Evolutionary conservation across 2,329 filamentous ascomycete species (phyloP).

Genomic region (Xenoacremonium recifei): DNA sequence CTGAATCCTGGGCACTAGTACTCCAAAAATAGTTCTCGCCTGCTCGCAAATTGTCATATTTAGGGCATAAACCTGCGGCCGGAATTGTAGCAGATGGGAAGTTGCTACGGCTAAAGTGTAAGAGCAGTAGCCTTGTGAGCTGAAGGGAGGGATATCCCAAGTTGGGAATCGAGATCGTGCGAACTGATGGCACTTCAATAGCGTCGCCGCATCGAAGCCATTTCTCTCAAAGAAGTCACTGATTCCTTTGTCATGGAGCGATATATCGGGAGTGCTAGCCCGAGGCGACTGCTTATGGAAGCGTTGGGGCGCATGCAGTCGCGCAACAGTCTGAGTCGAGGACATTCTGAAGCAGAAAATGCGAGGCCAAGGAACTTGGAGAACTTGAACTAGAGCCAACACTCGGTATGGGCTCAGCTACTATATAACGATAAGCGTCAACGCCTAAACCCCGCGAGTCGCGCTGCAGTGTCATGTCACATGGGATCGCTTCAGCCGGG

Average conservation of each 20-base stretch:
- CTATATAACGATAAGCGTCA: too few relatives aligned
- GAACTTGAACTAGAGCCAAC: too few relatives aligned
- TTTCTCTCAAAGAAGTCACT: constrained; percentile 21
- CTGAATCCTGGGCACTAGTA: constrained; percentile 40
- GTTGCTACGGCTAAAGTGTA: constrained; percentile 44
- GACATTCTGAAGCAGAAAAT: too few relatives aligned
- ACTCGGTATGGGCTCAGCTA: too few relatives aligned
- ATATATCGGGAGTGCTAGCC: too few relatives aligned
- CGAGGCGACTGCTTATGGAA: too few relatives aligned
- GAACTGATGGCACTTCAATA: constrained; percentile 27
- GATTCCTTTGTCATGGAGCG: not conserved
- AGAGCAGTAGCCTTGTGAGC: constrained; percentile 51
- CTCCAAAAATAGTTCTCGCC: constrained; percentile 39
- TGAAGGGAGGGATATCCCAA: constrained; percentile 28
- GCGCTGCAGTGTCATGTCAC: too few relatives aligned
- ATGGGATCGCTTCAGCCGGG: too few relatives aligned
- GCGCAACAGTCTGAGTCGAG: too few relatives aligned
- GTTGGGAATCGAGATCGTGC: constrained; percentile 30
- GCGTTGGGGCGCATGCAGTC: too few relatives aligned
- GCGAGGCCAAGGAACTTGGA: too few relatives aligned
- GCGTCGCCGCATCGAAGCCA: constrained; percentile 13
- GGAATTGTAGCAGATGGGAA: constrained; percentile 46
- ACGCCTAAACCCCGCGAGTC: too few relatives aligned
- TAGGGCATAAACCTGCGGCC: constrained; percentile 41
- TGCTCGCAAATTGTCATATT: constrained; percentile 35